These are phyloP conservation scores for Trichoderma koningii DNA, from an alignment of 2,329 filamentous ascomycete genomes.

Conservation along the genomic window DNA sequence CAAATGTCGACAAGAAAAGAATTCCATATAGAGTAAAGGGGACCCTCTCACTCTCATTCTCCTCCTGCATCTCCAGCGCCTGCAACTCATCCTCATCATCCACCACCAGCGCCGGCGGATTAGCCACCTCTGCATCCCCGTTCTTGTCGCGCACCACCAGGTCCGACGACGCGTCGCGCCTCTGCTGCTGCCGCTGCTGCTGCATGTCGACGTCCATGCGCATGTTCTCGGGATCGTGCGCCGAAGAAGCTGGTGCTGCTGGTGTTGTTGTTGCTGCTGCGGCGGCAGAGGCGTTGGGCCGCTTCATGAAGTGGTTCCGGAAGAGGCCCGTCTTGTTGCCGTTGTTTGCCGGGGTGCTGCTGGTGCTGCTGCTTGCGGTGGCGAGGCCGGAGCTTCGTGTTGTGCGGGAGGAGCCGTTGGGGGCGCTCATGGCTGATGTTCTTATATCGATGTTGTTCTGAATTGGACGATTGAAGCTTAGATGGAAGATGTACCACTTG, in stretches of 20 bases:
- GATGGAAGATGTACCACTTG: too few species aligned
- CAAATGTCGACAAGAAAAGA: conserved; percentile 2
- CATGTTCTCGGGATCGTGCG: conserved; percentile 47
- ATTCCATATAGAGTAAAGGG: not conserved
- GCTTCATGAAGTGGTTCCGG: conserved; percentile 59
- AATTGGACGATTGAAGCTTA: too few species aligned
- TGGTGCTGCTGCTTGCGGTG: not conserved
- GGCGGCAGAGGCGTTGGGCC: conserved; percentile 50
- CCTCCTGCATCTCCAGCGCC: conserved; percentile 56
- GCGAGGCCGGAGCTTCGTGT: conserved; percentile 19
- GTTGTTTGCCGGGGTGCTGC: not conserved
- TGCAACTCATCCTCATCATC: conserved; percentile 59
- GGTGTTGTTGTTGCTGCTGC: too few species aligned
- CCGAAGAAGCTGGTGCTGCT: too few species aligned
- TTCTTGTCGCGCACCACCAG: conserved; percentile 65
- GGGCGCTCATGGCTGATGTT: conserved; percentile 9
- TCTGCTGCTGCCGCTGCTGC: not conserved
- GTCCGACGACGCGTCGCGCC: conserved; percentile 47
- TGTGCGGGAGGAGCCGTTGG: conserved; percentile 19
- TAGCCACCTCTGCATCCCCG: conserved; percentile 63
- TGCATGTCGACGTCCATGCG: conserved; percentile 51
- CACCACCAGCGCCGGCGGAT: conserved; percentile 54
- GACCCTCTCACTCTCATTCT: conserved; percentile 53
- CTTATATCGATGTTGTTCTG: not conserved
- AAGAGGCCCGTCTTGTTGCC: conserved; percentile 52